Evolutionary conservation across 352 stramenopile species (phyloP).

Genomic region (Phytophthora ohioensis): DNA sequence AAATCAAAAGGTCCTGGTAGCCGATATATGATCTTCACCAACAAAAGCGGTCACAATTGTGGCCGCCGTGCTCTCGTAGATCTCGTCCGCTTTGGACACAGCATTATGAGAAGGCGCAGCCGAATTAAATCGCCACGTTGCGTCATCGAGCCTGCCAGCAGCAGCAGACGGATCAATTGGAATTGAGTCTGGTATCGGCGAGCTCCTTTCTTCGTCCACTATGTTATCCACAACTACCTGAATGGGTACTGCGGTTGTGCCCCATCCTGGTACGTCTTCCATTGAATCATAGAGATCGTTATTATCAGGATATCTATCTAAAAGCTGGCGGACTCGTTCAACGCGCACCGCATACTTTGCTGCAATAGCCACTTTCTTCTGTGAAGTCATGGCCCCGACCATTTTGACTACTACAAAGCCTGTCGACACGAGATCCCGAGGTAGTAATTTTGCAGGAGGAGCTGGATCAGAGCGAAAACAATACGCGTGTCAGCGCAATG

Average conservation of each 20-base stretch:
- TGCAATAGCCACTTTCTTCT: neutral
- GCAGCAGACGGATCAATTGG: neutral
- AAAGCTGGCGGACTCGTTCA: neutral
- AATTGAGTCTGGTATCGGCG: neutral
- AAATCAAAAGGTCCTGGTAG: neutral
- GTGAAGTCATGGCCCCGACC: neutral
- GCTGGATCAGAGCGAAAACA: constrained; percentile 8
- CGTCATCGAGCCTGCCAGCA: neutral
- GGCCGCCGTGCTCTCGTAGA: neutral
- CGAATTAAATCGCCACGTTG: constrained; percentile 9
- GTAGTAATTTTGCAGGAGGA: constrained; percentile 4
- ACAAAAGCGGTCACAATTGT: neutral
- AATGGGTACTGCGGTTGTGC: neutral
- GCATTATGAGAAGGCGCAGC: neutral
- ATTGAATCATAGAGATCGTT: constrained; percentile 7
- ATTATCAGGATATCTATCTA: constrained; percentile 1
- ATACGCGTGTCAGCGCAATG: constrained; percentile 1
- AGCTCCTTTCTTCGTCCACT: neutral
- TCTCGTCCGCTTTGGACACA: neutral
- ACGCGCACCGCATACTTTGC: constrained; percentile 6
- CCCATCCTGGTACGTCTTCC: neutral
- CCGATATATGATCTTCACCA: neutral
- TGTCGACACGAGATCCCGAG: neutral
- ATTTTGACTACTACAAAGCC: neutral
- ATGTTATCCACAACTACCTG: neutral